Evolutionary conservation across 257 asterid species (phyloP), one percentile per base, ranked within the genome.

Genomic region (Primulina tabacum): DNA sequence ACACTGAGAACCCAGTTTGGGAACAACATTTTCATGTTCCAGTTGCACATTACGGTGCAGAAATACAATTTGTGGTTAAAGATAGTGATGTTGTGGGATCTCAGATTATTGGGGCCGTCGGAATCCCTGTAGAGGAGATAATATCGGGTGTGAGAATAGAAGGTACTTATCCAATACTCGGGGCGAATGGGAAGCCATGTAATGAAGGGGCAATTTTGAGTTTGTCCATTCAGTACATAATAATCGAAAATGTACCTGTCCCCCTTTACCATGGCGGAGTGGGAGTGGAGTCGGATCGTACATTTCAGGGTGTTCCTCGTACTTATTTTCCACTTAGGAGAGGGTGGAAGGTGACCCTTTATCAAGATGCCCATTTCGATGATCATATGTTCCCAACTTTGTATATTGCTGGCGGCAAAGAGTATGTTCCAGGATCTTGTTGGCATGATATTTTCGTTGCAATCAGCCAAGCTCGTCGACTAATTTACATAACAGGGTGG

Each of bases 401-500:
- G 74, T 33, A 34, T 79, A 78, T 90, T 82, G 84, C 80, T 8
- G 76, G 80, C 63, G 88, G 89, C 2, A 64, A 52, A 50, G 33
- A 20, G 69, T 88, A 88, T 76, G 78, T 77, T 18, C 89, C 86
- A 21, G 82, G 80, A 20, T 70, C 76, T 18, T 92, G 98, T 43
- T 92, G 98, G 98, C 84, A 77, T 11, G 97, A 92, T 74, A 82
- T 92, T n/a, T 89, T 73, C 38, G 67, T 85, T 11, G 97, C 98
- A 2, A 85, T 92, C 57, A 71, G 78, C 72, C 72, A 84, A 77
- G 96, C 98, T 29, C 94, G 93, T 8, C 79, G 87, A 18, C 73
- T 92, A 28, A 77, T 92, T 69, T 92, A 92, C 68, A 90, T 92
- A 50, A 86, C 98, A 0, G 98, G 98, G 16, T 92, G 98, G 97